Conservation (phyloP, 129 eudicot genomes). For the Erigeron canadensis region DNA sequence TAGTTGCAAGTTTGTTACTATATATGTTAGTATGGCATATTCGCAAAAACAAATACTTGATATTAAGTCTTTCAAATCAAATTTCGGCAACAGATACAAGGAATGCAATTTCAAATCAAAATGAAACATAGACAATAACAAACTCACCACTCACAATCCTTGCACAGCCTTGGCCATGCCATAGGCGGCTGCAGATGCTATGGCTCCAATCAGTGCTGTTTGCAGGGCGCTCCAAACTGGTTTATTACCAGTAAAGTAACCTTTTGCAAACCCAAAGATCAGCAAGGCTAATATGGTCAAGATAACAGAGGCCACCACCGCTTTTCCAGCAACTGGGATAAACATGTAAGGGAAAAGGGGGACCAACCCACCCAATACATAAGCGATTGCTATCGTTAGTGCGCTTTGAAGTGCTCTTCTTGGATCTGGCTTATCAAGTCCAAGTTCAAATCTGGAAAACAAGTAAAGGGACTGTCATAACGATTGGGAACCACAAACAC, state of each 20-base stretch:
- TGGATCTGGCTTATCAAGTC: slow-evolving; percentile 91
- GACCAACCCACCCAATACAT: slow-evolving; percentile 73
- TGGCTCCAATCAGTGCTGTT: slow-evolving; percentile 79
- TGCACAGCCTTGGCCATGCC: slow-evolving; percentile 90
- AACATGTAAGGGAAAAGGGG: slow-evolving; percentile 81
- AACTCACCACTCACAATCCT: slow-evolving; percentile 29
- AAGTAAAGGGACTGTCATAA: not conserved
- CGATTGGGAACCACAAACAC: not conserved
- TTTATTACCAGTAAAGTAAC: slow-evolving; percentile 66
- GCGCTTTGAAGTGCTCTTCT: slow-evolving; percentile 87
- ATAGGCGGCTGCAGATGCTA: slow-evolving; percentile 94
- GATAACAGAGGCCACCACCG: slow-evolving; percentile 61
- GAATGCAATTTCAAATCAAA: slow-evolving; percentile 9
- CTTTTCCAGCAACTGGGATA: slow-evolving; percentile 62
- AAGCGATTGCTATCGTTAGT: slow-evolving; percentile 75
- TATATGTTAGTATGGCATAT: too few relatives aligned
- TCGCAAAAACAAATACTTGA: too few relatives aligned
- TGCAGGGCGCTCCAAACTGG: slow-evolving; percentile 70
- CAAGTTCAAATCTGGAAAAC: slow-evolving; percentile 47
- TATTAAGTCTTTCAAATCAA: not conserved
- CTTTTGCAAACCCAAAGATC: slow-evolving; percentile 80
- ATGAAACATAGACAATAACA: slow-evolving; percentile 9
- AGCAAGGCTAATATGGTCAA: slow-evolving; percentile 67
- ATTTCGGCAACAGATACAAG: not conserved
- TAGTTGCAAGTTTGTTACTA: too few relatives aligned